phyloP scores from a whole-genome alignment of 768 basidiomycete species.

The Amanita phalloides region DNA sequence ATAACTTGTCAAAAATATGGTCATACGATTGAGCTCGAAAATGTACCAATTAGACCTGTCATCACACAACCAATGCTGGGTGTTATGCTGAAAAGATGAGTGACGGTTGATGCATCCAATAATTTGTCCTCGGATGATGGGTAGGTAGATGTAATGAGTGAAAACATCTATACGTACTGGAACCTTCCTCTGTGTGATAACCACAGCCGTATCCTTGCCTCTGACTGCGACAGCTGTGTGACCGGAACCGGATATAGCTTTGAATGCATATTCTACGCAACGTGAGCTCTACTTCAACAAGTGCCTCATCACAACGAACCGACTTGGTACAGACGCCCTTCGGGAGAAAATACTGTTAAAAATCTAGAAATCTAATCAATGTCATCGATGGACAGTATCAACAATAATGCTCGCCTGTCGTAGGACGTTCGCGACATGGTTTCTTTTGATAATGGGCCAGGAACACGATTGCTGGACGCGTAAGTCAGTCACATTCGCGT shows the following conservation, averaged over 20 bases:
- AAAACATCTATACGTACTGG: slow-evolving; percentile 49
- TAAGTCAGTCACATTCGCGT: slow-evolving; percentile 36
- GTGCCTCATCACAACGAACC: slow-evolving; percentile 39
- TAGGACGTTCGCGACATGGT: slow-evolving; percentile 91
- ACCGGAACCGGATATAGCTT: slow-evolving; percentile 95
- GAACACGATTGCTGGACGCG: slow-evolving; percentile 33
- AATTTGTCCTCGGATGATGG: slow-evolving; percentile 74
- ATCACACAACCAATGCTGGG: slow-evolving; percentile 96
- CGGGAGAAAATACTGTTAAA: slow-evolving; percentile 94
- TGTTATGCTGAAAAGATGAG: slow-evolving; percentile 93
- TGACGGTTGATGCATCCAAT: slow-evolving; percentile 86
- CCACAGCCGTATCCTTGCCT: slow-evolving; percentile 90
- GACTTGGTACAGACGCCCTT: slow-evolving; percentile 98
- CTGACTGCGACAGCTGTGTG: slow-evolving; percentile 90
- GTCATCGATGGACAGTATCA: neutral
- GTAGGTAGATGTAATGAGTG: neutral
- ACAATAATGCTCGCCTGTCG: slow-evolving; percentile 52
- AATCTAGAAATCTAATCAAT: slow-evolving; percentile 41
- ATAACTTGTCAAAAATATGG: neutral
- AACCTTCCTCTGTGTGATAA: slow-evolving; percentile 98
- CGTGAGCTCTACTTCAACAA: slow-evolving; percentile 8
- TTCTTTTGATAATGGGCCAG: neutral
- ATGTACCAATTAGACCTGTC: slow-evolving; percentile 87
- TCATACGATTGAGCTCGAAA: neutral
- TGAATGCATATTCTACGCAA: slow-evolving; percentile 91